A percentile compares a stretch with the other conserved stretches of the same genome.
Evolutionary conservation across 805 yeast genomes (phyloP).

Genomic region (Candida krabiensis): DNA sequence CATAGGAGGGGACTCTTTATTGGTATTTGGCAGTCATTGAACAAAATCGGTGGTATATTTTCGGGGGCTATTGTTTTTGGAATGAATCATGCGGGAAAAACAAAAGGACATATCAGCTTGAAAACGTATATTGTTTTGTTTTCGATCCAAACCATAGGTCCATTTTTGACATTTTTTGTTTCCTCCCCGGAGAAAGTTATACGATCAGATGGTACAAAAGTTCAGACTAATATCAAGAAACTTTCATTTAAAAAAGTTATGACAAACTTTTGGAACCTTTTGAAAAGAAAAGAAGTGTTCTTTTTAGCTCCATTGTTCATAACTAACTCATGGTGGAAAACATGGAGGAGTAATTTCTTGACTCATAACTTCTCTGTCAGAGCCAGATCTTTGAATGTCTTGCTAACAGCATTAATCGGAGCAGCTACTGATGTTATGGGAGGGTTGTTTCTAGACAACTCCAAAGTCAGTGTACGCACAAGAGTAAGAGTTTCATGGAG

Average conservation of each 20-base stretch:
- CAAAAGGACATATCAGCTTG: constrained; percentile 23
- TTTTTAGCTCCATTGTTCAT: constrained; percentile 22
- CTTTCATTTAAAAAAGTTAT: constrained; percentile 9
- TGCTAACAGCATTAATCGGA: constrained; percentile 23
- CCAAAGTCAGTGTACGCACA: constrained; percentile 11
- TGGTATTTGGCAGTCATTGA: constrained; percentile 28
- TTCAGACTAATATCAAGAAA: constrained; percentile 9
- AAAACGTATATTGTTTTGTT: constrained; percentile 26
- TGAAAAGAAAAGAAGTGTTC: constrained; percentile 19
- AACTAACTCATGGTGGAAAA: constrained; percentile 21
- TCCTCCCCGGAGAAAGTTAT: constrained; percentile 29
- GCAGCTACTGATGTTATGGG: constrained; percentile 19
- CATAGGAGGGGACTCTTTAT: constrained; percentile 26
- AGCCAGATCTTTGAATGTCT: constrained; percentile 26
- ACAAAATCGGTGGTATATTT: constrained; percentile 27
- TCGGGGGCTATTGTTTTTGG: constrained; percentile 26
- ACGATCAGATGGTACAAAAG: constrained; percentile 28
- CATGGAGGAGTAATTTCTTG: constrained; percentile 25
- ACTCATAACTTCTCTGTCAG: constrained; percentile 28
- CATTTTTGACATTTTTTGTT: constrained; percentile 20
- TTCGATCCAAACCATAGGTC: constrained; percentile 28
- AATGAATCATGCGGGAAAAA: constrained; percentile 14
- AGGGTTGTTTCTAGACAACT: constrained; percentile 20
- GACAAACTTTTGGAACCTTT: constrained; percentile 6
- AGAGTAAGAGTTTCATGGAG: constrained; percentile 21